These are phyloP conservation scores for Phytophthora podocarpi DNA, from an alignment of 352 stramenopile species.

Conservation along the genomic window DNA sequence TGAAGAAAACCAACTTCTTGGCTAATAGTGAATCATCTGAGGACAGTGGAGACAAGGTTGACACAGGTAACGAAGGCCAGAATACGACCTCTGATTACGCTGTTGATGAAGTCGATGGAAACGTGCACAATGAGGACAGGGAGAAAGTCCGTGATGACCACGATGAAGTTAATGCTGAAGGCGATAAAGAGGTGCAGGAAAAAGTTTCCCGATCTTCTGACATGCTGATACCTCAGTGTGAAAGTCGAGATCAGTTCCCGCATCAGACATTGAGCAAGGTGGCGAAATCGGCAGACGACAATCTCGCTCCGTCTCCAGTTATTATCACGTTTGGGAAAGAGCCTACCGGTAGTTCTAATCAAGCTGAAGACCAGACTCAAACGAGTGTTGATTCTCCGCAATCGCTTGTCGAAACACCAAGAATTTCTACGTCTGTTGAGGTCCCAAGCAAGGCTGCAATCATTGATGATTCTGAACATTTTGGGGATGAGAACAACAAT, in stretches of 20 bases:
- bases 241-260: not conserved
- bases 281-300: not conserved
- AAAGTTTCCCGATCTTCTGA: no score
- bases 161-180: no score
- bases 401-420: not conserved
- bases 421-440: not conserved
- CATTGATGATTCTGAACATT: not conserved
- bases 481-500: not conserved
- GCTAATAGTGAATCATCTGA: no score
- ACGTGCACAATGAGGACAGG: no score
- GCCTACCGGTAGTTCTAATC: not conserved
- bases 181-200: no score
- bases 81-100: no score
- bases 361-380: not conserved
- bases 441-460: not conserved
- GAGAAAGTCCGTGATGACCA: no score
- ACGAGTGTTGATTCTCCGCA: not conserved
- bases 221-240: not conserved
- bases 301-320: not conserved
- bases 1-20: no score
- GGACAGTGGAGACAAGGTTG: no score
- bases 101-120: not conserved
- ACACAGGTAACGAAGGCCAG: not conserved
- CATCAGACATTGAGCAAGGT: not conserved
- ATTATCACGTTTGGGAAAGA: not conserved